These are phyloP conservation scores for Castanea sativa DNA, from an alignment of 306 rosid species.

Conservation along the genomic window DNA sequence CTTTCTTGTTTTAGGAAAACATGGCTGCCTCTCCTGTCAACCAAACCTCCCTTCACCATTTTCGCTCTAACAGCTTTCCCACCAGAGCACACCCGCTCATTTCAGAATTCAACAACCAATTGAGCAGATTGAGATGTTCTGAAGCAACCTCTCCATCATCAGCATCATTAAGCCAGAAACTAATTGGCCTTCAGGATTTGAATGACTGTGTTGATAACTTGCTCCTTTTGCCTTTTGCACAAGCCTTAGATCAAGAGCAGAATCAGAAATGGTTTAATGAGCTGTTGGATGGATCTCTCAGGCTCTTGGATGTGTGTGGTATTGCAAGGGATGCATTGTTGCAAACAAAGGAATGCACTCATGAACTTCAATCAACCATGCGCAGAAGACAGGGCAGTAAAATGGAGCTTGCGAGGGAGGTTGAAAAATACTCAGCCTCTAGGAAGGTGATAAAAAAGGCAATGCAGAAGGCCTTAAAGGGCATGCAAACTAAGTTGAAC, in stretches of 20 bases:
- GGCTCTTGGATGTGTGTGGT: slow-evolving; percentile 19
- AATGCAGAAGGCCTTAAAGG: slow-evolving; percentile 21
- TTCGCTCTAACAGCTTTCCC: slow-evolving; percentile 44
- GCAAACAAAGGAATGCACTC: slow-evolving; percentile 21
- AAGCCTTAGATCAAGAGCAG: not conserved
- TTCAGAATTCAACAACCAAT: slow-evolving; percentile 28
- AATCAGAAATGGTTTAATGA: not conserved
- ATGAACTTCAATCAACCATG: slow-evolving; percentile 15
- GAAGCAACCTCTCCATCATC: slow-evolving; percentile 15
- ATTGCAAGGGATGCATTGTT: slow-evolving; percentile 21
- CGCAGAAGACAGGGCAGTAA: slow-evolving; percentile 8
- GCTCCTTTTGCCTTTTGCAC: not conserved
- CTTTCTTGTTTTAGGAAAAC: slow-evolving; percentile 14
- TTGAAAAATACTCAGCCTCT: slow-evolving; percentile 21
- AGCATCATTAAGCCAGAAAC: slow-evolving; percentile 16
- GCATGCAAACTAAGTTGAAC: slow-evolving; percentile 8
- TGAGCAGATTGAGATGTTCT: slow-evolving; percentile 21
- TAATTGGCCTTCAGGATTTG: slow-evolving; percentile 14
- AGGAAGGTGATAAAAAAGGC: slow-evolving; percentile 37
- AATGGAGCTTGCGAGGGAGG: slow-evolving; percentile 7
- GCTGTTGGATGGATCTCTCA: slow-evolving; percentile 16
- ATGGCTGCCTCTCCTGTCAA: slow-evolving; percentile 32
- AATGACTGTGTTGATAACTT: slow-evolving; percentile 9
- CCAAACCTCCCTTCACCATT: slow-evolving; percentile 28
- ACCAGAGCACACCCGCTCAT: slow-evolving; percentile 34